Conservation (phyloP, 495 filamentous ascomycete species). For the Talaromyces wortmannii region DNA sequence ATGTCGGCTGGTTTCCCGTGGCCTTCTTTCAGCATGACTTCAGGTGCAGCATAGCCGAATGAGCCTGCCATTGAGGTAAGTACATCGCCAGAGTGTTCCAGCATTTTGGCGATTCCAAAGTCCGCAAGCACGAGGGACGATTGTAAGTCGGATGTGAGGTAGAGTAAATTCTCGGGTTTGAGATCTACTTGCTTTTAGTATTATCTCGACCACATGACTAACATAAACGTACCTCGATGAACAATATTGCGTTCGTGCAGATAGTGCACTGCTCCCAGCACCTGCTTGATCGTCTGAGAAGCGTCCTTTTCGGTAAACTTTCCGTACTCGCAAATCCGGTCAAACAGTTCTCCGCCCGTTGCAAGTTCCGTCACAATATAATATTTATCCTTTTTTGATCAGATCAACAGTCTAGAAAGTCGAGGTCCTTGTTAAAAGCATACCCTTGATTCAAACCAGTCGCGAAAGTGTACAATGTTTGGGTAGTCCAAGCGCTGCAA, state of each 20-base stretch:
- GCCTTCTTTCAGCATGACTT: constrained; percentile 96
- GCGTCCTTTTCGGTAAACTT: constrained; percentile 99
- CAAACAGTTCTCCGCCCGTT: constrained; percentile 94
- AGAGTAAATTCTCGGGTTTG: constrained; percentile 97
- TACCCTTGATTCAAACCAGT: constrained; percentile 96
- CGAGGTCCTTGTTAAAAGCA: not conserved
- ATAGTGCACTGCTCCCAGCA: constrained; percentile 91
- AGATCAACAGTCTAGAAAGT: constrained; percentile 3
- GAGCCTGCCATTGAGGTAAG: constrained; percentile 98
- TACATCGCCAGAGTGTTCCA: constrained; percentile 81
- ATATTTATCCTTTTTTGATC: constrained; percentile 78
- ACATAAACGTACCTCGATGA: constrained; percentile 65
- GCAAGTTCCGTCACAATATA: constrained; percentile 98
- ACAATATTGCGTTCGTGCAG: constrained; percentile 94
- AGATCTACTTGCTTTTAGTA: constrained; percentile 54
- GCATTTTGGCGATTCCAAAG: constrained; percentile 98
- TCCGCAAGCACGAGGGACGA: constrained; percentile 92
- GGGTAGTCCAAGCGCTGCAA: constrained; percentile 85
- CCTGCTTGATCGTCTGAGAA: constrained; percentile 91
- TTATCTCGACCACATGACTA: not conserved
- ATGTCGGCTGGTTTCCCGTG: constrained; percentile 99
- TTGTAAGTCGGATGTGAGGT: constrained; percentile 66
- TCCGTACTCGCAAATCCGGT: constrained; percentile 95
- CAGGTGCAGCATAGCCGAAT: constrained; percentile 95
- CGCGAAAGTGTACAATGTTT: constrained; percentile 95